Evolutionary conservation across 1,284 basidiomycete genomes (phyloP), one percentile per base, ranked within the genome.

Genomic region (Ustilago trichophora): DNA sequence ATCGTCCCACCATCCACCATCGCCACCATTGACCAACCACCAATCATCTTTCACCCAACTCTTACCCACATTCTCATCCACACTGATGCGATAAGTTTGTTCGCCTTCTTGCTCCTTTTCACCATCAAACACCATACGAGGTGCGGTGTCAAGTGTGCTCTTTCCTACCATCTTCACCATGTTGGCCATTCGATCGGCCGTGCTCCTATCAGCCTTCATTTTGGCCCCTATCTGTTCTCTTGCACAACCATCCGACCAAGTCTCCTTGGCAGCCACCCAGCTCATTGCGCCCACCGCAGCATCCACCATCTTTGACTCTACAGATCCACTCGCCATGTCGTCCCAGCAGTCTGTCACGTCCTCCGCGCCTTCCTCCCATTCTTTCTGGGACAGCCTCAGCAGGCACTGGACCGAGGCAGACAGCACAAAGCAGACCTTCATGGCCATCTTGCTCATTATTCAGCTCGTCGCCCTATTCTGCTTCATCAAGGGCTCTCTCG

Each of bases 361-460:
- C n/a, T 7, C 16, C n/a, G n/a, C 6, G n/a, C 31, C n/a, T 41
- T 26, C 3, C 40, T 48, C 13, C 21, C 27, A 21, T 67, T 58
- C 7, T 63, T 68, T 32, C 54, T 47, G 47, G 56, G 57, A 40
- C n/a, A 59, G 50, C 15, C 25, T 69, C 13, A 34, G 35, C 38
- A 33, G 52, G 26, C 66, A 69, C 19, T 69, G 66, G 66, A 59
- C 38, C 16, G 47, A 69, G 41, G 66, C 60, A 12, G 60, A 64
- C 34, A 53, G 60, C 37, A 64, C 55, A 21, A 69, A 69, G 46
- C 66, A 69, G 41, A 69, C 66, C 12, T 59, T 69, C 25, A 69
- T 69, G 66, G 66, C 66, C 31, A 35, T 69, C 37, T 46, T 69
- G 11, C 56, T 64, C 44, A 54, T 69, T 19, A 27, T 60, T 3